Evolutionary conservation across 441 rosid genomes (phyloP).

Genomic region (Gossypium schwendimanii): DNA sequence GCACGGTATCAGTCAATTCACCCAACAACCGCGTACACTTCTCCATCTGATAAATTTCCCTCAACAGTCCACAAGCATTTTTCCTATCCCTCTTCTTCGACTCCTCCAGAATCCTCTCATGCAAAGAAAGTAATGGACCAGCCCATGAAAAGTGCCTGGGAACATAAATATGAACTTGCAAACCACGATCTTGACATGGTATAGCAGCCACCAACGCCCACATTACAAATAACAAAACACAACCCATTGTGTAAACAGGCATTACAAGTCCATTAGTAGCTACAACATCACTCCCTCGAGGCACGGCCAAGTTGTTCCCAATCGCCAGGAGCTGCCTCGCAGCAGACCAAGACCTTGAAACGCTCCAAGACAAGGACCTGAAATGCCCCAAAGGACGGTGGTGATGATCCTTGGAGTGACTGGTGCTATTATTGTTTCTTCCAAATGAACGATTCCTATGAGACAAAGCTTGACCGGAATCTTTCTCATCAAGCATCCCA

Average conservation of each 20-base stretch:
- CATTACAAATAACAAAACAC: constrained; percentile 63
- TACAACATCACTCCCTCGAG: constrained; percentile 42
- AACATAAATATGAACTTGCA: constrained; percentile 64
- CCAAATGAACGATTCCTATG: constrained; percentile 83
- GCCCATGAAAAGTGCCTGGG: constrained; percentile 68
- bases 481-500: constrained; percentile 79
- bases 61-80: constrained; percentile 69
- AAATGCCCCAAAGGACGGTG: constrained; percentile 48
- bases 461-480: constrained; percentile 31
- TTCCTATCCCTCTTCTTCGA: constrained; percentile 71
- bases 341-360: constrained; percentile 88
- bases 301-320: constrained; percentile 53
- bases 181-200: constrained; percentile 83
- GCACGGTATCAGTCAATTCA: constrained; percentile 60
- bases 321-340: constrained; percentile 79
- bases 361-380: constrained; percentile 82
- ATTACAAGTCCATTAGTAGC: constrained; percentile 53
- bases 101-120: constrained; percentile 73
- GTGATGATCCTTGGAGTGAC: constrained; percentile 29
- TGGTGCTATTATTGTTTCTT: constrained; percentile 30
- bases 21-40: constrained; percentile 47
- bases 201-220: constrained; percentile 89
- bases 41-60: constrained; percentile 73
- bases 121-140: constrained; percentile 43
- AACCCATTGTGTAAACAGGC: constrained; percentile 59